Evolutionary conservation across 495 filamentous ascomycete genomes (phyloP).

Genomic region (Penicillium cinerascens): DNA sequence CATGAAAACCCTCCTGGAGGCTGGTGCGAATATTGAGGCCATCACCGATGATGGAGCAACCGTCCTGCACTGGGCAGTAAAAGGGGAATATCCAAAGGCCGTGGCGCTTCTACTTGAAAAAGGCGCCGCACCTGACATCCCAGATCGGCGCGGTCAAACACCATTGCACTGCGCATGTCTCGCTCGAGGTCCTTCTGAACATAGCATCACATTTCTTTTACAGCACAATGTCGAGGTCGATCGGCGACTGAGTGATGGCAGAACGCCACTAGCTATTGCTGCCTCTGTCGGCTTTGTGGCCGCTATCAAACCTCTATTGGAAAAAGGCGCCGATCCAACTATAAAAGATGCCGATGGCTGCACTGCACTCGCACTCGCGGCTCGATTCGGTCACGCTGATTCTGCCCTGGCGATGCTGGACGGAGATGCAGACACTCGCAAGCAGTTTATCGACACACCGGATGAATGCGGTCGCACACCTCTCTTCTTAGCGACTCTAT

Average conservation of each 20-base stretch:
- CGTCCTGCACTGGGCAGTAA: slow-evolving; percentile 5
- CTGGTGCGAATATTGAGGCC: slow-evolving; percentile 3
- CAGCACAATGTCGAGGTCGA: neutral
- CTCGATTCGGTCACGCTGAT: neutral
- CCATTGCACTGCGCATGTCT: slow-evolving; percentile 1
- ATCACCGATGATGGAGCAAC: neutral
- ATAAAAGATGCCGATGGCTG: neutral
- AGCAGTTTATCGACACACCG: slow-evolving; percentile 3
- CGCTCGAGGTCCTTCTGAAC: neutral
- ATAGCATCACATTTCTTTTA: neutral
- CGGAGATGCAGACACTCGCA: neutral
- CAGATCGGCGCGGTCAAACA: neutral
- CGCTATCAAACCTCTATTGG: neutral
- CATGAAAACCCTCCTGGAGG: neutral
- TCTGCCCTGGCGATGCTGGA: slow-evolving; percentile 5
- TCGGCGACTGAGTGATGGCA: neutral
- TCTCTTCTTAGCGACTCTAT: slow-evolving; percentile 8
- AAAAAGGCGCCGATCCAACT: slow-evolving; percentile 1
- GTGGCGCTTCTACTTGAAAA: slow-evolving; percentile 2
- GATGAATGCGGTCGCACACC: slow-evolving; percentile 6
- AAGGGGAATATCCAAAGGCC: neutral
- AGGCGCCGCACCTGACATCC: neutral
- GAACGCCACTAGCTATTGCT: slow-evolving; percentile 3
- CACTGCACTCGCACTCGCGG: slow-evolving; percentile 2
- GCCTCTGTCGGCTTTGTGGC: neutral